A percentile compares a stretch with the other conserved stretches of the same genome.
Evolutionary conservation across 1,284 basidiomycete genomes (phyloP).

Genomic region (Sanghuangporus baumii): DNA sequence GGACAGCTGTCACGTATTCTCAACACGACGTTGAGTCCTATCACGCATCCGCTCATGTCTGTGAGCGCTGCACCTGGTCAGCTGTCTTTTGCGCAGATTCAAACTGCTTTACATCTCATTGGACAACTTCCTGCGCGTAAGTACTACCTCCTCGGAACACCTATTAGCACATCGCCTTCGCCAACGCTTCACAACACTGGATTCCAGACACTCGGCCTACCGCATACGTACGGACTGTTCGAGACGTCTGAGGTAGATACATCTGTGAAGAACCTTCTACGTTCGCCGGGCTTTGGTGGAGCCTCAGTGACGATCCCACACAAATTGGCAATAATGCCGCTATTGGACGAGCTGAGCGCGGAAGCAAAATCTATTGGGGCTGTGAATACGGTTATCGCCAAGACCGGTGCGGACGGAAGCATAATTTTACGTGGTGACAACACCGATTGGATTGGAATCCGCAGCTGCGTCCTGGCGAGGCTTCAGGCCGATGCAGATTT

Average conservation of each 20-base stretch:
- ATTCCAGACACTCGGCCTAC: slow-evolving; percentile 78
- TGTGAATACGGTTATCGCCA: slow-evolving; percentile 85
- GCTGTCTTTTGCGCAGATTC: slow-evolving; percentile 82
- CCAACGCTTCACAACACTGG: slow-evolving; percentile 92
- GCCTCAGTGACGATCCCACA: slow-evolving; percentile 95
- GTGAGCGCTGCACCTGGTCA: slow-evolving; percentile 89
- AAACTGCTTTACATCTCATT: slow-evolving; percentile 73
- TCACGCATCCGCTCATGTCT: slow-evolving; percentile 85
- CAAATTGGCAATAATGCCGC: slow-evolving; percentile 82
- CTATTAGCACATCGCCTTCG: slow-evolving; percentile 87
- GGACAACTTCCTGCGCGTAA: slow-evolving; percentile 68
- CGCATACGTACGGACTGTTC: slow-evolving; percentile 73
- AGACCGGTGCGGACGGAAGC: slow-evolving; percentile 35
- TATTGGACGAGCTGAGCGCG: slow-evolving; percentile 72
- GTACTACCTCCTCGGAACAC: slow-evolving; percentile 87
- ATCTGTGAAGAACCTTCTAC: slow-evolving; percentile 58
- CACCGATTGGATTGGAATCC: slow-evolving; percentile 90
- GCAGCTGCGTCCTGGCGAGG: slow-evolving; percentile 46
- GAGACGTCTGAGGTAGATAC: slow-evolving; percentile 70
- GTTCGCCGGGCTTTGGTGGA: slow-evolving; percentile 79
- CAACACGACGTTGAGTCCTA: slow-evolving; percentile 82
- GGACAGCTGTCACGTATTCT: slow-evolving; percentile 91
- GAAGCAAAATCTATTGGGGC: slow-evolving; percentile 84
- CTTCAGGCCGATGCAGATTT: slow-evolving; percentile 25
- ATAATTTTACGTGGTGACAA: slow-evolving; percentile 78